Percentiles rank a stretch among this genome's conserved stretches.
Conservation (phyloP, 2,329 filamentous ascomycete genomes). For the Trichoderma atroviride region DNA sequence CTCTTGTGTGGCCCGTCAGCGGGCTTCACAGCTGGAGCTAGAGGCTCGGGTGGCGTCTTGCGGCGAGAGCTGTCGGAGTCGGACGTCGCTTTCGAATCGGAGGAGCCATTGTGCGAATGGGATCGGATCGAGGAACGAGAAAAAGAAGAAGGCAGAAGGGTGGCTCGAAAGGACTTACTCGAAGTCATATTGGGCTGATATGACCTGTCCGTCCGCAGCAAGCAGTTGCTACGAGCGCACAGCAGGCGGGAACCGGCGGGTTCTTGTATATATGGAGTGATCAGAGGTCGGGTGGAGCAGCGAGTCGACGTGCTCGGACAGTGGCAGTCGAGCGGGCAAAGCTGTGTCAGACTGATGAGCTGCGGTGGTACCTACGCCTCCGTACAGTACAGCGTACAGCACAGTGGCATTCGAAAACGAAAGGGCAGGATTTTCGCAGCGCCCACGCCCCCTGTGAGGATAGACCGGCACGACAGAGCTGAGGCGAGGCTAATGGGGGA, state of each 20-base stretch:
- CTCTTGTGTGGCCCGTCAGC: slow-evolving; percentile 19
- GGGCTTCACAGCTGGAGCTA: slow-evolving; percentile 27
- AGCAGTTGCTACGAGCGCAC: slow-evolving; percentile 37
- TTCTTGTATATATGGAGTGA: slow-evolving; percentile 24
- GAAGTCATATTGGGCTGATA: slow-evolving; percentile 48
- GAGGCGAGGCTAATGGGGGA: not conserved
- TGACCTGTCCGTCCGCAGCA: slow-evolving; percentile 36
- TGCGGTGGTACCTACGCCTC: not conserved
- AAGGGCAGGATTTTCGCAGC: not conserved
- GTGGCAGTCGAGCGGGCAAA: not conserved
- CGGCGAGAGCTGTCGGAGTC: slow-evolving; percentile 26
- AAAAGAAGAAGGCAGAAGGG: slow-evolving; percentile 43
- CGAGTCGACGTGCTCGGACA: not conserved
- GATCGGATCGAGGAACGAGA: slow-evolving; percentile 39
- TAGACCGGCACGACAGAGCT: not conserved
- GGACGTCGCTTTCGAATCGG: slow-evolving; percentile 32
- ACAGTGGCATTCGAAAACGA: not conserved
- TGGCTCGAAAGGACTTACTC: slow-evolving; percentile 49
- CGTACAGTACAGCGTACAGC: not conserved
- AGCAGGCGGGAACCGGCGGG: slow-evolving; percentile 25
- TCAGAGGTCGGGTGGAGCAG: slow-evolving; percentile 19
- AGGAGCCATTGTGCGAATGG: slow-evolving; percentile 33
- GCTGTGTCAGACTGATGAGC: slow-evolving; percentile 13
- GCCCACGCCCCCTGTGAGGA: slow-evolving; percentile 16
- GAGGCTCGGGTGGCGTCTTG: slow-evolving; percentile 34